A percentile compares a stretch with the other conserved stretches of the same genome.
Evolutionary conservation across 352 stramenopile species (phyloP).

Genomic region (Pythium biforme): DNA sequence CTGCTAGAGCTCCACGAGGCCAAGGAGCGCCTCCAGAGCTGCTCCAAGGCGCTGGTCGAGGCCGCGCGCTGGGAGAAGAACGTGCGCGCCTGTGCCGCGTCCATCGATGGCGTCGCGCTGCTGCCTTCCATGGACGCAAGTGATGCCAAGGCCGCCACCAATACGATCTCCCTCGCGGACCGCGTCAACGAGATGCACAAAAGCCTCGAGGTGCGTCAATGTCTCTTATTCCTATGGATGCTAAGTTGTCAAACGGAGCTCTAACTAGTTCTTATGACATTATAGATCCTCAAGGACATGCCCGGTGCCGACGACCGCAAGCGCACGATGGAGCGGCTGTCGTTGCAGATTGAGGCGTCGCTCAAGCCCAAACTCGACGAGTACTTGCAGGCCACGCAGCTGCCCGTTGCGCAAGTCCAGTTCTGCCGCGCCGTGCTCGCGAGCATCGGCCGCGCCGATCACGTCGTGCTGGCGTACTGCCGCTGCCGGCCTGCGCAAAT

Average conservation of each 20-base stretch:
- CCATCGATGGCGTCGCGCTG: conserved; percentile 29
- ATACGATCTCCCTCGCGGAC: conserved; percentile 32
- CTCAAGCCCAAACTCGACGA: conserved; percentile 46
- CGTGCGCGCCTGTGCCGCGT: conserved; percentile 47
- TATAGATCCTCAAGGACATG: conserved; percentile 52
- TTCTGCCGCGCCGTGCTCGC: conserved; percentile 50
- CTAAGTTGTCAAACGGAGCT: too few species aligned
- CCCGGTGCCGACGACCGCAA: conserved; percentile 54
- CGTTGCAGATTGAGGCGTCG: conserved; percentile 48
- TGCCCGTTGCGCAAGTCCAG: conserved; percentile 41
- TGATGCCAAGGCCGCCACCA: conserved; percentile 1
- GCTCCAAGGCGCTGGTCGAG: conserved; percentile 67
- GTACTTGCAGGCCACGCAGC: conserved; percentile 38
- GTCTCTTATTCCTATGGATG: too few species aligned
- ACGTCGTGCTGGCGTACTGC: conserved; percentile 49
- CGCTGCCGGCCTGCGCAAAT: conserved; percentile 39
- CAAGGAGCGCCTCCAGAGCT: conserved; percentile 61
- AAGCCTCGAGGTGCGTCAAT: conserved; percentile 67
- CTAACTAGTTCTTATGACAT: too few species aligned
- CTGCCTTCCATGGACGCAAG: conserved; percentile 27
- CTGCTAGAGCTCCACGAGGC: conserved; percentile 70
- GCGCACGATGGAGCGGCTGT: conserved; percentile 51
- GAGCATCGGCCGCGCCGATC: conserved; percentile 43
- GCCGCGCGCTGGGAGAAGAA: conserved; percentile 66
- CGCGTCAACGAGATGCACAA: conserved; percentile 60